phyloP scores from a whole-genome alignment of 2,329 filamentous ascomycete genomes.

The Chalara sp. region DNA sequence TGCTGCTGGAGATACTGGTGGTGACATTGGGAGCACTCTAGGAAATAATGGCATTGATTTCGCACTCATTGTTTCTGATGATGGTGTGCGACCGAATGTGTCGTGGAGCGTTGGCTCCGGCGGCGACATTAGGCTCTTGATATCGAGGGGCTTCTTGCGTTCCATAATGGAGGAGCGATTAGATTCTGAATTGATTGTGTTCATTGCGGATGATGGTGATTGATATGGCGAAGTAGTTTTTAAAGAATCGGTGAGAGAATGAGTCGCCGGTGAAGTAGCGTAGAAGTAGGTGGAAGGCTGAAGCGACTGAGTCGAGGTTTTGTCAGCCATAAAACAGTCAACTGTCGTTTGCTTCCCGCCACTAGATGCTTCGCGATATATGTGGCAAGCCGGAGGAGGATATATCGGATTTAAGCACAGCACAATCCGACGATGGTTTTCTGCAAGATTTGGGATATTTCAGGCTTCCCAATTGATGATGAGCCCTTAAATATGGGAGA shows the following conservation, averaged over 20 bases:
- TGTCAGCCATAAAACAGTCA: slow-evolving; percentile 17
- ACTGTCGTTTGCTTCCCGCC: slow-evolving; percentile 16
- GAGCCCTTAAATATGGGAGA: too few species aligned
- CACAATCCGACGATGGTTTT: too few species aligned
- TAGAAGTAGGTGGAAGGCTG: slow-evolving; percentile 16
- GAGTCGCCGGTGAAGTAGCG: slow-evolving; percentile 5
- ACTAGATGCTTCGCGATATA: slow-evolving; percentile 10
- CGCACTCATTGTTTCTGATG: slow-evolving; percentile 12
- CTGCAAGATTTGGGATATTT: too few species aligned
- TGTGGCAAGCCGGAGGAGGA: slow-evolving; percentile 14
- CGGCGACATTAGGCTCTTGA: slow-evolving; percentile 51
- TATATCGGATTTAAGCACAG: too few species aligned
- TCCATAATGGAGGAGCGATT: slow-evolving; percentile 18
- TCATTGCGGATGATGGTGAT: slow-evolving; percentile 5
- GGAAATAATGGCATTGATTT: background rate
- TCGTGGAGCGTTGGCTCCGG: slow-evolving; percentile 48
- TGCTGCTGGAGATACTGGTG: slow-evolving; percentile 49
- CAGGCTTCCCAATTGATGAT: too few species aligned
- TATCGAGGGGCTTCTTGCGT: slow-evolving; percentile 17
- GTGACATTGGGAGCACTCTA: slow-evolving; percentile 40
- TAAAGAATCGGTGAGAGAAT: slow-evolving; percentile 1
- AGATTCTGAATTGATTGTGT: slow-evolving; percentile 15
- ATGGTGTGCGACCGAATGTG: slow-evolving; percentile 34
- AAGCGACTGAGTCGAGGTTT: slow-evolving; percentile 12
- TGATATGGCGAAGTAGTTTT: background rate